Evolutionary conservation across 441 rosid genomes (phyloP), one percentile per base, ranked within the genome.

Genomic region (Bocquillonia castaneifolia): DNA sequence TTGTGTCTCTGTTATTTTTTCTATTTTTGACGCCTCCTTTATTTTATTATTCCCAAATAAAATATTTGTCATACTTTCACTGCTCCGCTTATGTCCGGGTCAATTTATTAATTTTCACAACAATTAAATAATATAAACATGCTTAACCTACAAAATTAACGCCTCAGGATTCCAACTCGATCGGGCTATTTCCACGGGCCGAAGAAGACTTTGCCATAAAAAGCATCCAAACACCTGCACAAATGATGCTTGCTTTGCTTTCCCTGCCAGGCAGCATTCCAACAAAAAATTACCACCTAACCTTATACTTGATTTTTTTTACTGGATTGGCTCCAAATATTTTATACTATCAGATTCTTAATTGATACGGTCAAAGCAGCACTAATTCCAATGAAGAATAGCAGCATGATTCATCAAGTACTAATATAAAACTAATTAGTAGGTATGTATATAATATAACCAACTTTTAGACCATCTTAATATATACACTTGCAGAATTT

Each of bases 281-380:
- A 32, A 55, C 6, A 55, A 55, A 29, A 55, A n/a, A n/a, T 14
- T 28, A 6, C 14, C 34, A 54, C 58, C 36, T 26, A 54, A 54
- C 8, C 18, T 28, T 47, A 10, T 39, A 39, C 9, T 51, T 51
- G 17, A 9, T 25, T 10, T n/a, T 2, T 31, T 50, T 13, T 44
- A 44, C 5, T 25, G 15, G 20, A 3, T 28, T 13, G 64, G 55
- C 67, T 48, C 58, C 42, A 50, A 18, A 12, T 9, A 12, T 12
- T 3, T 22, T 44, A 36, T 31, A 36, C 45, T 15, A 18, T 48
- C 58, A 22, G 39, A 58, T 64, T 17, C 28, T 45, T 40, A 45
- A 32, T 59, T 54, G 50, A 14, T 25, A 50, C 59, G 29, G 72
- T 55, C 76, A 39, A 64, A 65, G 17, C 9, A 12, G 6, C 59